Evolutionary conservation across 108 stramenopile genomes (phyloP).

Genomic region (Fragilariopsis cylindrus): DNA sequence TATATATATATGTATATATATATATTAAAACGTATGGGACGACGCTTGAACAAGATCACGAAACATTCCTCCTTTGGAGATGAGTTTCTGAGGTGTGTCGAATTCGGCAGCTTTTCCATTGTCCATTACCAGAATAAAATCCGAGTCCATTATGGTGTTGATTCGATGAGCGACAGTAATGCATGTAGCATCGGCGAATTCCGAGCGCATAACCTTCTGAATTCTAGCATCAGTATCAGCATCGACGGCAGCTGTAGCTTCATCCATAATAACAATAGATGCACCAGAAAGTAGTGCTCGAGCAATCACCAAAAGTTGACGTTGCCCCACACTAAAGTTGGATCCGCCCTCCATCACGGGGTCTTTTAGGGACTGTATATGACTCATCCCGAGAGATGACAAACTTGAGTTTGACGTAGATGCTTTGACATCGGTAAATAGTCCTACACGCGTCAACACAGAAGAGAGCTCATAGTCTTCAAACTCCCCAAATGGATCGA

Average conservation of each 20-base stretch:
- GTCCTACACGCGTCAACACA: slow-evolving; percentile 62
- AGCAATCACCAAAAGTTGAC: slow-evolving; percentile 92
- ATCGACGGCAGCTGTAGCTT: slow-evolving; percentile 86
- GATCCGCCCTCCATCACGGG: slow-evolving; percentile 78
- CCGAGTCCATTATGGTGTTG: slow-evolving; percentile 92
- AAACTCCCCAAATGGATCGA: slow-evolving; percentile 81
- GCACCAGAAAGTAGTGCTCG: slow-evolving; percentile 76
- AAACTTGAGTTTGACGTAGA: slow-evolving; percentile 16
- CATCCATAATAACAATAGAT: slow-evolving; percentile 85
- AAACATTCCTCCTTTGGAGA: slow-evolving; percentile 42
- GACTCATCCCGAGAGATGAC: slow-evolving; percentile 14
- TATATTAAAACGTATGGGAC: not conserved
- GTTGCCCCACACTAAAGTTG: slow-evolving; percentile 90
- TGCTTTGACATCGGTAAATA: slow-evolving; percentile 28
- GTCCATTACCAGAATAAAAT: slow-evolving; percentile 87
- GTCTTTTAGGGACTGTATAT: slow-evolving; percentile 59
- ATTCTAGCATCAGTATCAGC: slow-evolving; percentile 88
- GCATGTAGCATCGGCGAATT: slow-evolving; percentile 68
- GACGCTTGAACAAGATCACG: slow-evolving; percentile 27
- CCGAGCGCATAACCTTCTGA: slow-evolving; percentile 65
- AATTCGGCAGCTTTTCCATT: slow-evolving; percentile 81
- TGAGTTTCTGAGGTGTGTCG: slow-evolving; percentile 54
- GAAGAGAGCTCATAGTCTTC: slow-evolving; percentile 56
- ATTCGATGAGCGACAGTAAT: slow-evolving; percentile 91
- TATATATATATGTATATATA: too few species aligned